A percentile compares a stretch with the other conserved stretches of the same genome.
Conservation (phyloP, 2,329 filamentous ascomycete species). For the Graphiopsis chlorocephala region DNA sequence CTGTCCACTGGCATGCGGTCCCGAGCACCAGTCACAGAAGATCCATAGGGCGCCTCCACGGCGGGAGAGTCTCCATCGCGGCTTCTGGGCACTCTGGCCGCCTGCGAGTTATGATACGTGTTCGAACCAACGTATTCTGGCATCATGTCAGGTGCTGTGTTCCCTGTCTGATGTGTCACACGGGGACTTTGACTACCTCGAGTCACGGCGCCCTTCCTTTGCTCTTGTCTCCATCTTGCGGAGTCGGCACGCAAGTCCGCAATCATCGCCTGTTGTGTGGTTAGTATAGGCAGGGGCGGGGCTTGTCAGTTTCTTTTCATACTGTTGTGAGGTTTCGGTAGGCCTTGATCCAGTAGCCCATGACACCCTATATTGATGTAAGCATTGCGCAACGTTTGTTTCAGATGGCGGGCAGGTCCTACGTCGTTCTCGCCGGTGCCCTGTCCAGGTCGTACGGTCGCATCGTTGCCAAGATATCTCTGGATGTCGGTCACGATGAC, state of each 20-base stretch:
- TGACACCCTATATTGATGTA: conserved; percentile 36
- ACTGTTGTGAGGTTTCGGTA: conserved; percentile 51
- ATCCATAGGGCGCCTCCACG: conserved; percentile 13
- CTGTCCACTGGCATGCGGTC: conserved; percentile 18
- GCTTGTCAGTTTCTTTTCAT: conserved; percentile 23
- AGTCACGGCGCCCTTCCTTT: conserved; percentile 33
- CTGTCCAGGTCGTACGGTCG: conserved; percentile 47
- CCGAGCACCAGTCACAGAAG: conserved; percentile 8
- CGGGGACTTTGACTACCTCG: conserved; percentile 47
- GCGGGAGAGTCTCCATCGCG: conserved; percentile 14
- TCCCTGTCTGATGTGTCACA: conserved; percentile 40
- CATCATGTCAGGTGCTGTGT: conserved; percentile 37
- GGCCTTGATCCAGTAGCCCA: conserved; percentile 52
- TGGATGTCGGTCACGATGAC: conserved; percentile 54
- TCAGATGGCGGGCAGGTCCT: conserved; percentile 19
- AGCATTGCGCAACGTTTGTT: conserved; percentile 19
- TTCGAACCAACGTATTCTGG: conserved; percentile 15
- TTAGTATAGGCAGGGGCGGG: conserved; percentile 15
- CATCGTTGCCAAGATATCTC: conserved; percentile 51
- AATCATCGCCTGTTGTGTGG: conserved; percentile 46
- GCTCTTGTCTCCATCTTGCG: conserved; percentile 43
- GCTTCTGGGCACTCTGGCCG: conserved; percentile 14
- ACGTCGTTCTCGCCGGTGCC: conserved; percentile 47
- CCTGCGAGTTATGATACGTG: conserved; percentile 16
- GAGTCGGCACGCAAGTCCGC: conserved; percentile 49